Conservation (phyloP, 495 filamentous ascomycete genomes). For the Xylaria curta region DNA sequence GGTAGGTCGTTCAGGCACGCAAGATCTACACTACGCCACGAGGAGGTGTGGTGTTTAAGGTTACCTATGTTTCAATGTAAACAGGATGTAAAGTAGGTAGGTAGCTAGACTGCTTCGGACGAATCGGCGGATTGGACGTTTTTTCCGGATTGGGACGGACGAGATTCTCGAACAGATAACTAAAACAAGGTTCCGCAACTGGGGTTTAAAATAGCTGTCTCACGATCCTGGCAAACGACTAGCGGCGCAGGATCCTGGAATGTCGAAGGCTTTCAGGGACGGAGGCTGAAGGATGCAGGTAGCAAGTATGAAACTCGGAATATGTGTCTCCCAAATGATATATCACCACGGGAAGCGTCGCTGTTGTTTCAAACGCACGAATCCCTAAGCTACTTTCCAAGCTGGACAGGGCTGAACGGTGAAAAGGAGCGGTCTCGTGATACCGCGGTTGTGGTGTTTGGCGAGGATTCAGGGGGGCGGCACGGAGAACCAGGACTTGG, state of each 20-base stretch:
- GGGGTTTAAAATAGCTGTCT: slow-evolving; percentile 14
- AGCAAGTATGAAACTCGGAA: slow-evolving; percentile 15
- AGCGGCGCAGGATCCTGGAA: neutral
- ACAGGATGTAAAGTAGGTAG: neutral
- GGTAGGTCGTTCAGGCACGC: neutral
- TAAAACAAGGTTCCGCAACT: neutral
- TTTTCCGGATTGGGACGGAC: slow-evolving; percentile 17
- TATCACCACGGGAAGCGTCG: neutral
- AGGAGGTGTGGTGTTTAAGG: slow-evolving; percentile 14
- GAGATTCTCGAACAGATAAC: slow-evolving; percentile 8
- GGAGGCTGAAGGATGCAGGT: slow-evolving; percentile 21
- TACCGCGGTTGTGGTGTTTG: neutral
- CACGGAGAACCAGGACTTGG: neutral
- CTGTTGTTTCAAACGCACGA: neutral
- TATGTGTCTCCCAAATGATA: neutral
- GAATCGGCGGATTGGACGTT: slow-evolving; percentile 9
- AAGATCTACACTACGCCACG: slow-evolving; percentile 12
- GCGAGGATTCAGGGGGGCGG: slow-evolving; percentile 9
- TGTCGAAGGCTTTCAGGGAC: neutral
- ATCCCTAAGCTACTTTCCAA: neutral
- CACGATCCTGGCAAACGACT: slow-evolving; percentile 18
- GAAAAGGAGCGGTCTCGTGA: slow-evolving; percentile 2
- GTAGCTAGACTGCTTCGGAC: neutral
- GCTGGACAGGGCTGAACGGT: neutral
- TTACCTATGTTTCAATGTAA: slow-evolving; percentile 2